These are phyloP conservation scores for Hypoxylon sp. DNA, from an alignment of 2,329 filamentous ascomycete species.

Conservation along the genomic window DNA sequence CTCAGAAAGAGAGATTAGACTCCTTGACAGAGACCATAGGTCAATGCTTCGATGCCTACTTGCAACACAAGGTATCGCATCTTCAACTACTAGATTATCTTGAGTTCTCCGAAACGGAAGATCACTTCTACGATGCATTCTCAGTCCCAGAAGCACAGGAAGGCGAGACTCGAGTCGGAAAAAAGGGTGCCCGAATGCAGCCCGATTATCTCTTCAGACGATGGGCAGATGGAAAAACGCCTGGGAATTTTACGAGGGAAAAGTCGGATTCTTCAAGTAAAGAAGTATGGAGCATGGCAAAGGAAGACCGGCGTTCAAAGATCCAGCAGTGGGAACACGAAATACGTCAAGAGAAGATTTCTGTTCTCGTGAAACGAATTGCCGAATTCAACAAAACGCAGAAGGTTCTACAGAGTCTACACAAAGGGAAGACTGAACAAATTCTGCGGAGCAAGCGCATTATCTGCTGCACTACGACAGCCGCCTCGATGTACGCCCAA, in stretches of 20 bases:
- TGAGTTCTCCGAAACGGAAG: constrained; percentile 66
- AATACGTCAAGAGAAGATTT: constrained; percentile 65
- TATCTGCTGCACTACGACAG: constrained; percentile 79
- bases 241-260: constrained; percentile 58
- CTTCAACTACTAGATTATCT: constrained; percentile 51
- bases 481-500: constrained; percentile 71
- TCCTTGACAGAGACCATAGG: constrained; percentile 40
- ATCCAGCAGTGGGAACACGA: constrained; percentile 59
- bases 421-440: constrained; percentile 57
- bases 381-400: constrained; percentile 59
- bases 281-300: constrained; percentile 66
- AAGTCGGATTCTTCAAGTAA: constrained; percentile 47
- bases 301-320: constrained; percentile 54
- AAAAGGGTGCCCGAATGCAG: constrained; percentile 59
- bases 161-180: constrained; percentile 63
- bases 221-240: constrained; percentile 64
- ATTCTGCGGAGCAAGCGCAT: constrained; percentile 69
- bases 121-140: constrained; percentile 69
- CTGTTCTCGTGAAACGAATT: constrained; percentile 56
- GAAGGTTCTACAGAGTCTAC: constrained; percentile 58
- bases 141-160: constrained; percentile 59
- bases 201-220: constrained; percentile 64
- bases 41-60: constrained; percentile 36
- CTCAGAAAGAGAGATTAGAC: constrained; percentile 50
- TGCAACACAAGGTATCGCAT: constrained; percentile 16